A percentile compares a stretch with the other conserved stretches of the same genome.
Evolutionary conservation across 495 filamentous ascomycete genomes (phyloP).

Genomic region (Neurospora tetrasperma): DNA sequence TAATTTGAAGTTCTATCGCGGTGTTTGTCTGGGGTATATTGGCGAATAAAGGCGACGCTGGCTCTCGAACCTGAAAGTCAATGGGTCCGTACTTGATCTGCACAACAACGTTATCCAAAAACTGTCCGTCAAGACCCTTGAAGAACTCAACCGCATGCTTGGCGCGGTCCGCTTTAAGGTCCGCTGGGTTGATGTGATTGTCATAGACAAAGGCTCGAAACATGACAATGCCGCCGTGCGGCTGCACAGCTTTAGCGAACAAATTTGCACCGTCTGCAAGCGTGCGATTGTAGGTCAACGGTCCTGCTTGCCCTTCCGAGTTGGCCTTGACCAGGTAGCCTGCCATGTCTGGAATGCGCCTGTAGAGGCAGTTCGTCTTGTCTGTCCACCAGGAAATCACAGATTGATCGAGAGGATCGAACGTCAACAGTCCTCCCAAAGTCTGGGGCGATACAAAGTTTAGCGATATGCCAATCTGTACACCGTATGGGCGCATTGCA

Average conservation of each 20-base stretch:
- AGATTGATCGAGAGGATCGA: conserved; percentile 50
- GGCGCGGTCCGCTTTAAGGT: conserved; percentile 58
- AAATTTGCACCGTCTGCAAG: conserved; percentile 60
- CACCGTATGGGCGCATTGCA: conserved; percentile 54
- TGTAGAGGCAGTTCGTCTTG: conserved; percentile 48
- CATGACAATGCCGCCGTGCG: conserved; percentile 57
- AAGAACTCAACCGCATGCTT: conserved; percentile 62
- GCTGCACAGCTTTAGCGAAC: conserved; percentile 50
- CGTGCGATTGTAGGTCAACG: conserved; percentile 58
- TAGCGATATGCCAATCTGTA: conserved; percentile 54
- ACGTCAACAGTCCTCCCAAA: conserved; percentile 47
- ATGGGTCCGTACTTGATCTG: conserved; percentile 70
- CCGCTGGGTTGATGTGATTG: conserved; percentile 35
- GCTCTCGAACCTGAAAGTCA: conserved; percentile 68
- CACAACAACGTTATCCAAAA: conserved; percentile 59
- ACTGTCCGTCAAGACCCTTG: conserved; percentile 50
- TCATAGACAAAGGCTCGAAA: conserved; percentile 70
- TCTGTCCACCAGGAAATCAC: conserved; percentile 55
- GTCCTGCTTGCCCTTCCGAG: conserved; percentile 65
- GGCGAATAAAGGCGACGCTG: conserved; percentile 58
- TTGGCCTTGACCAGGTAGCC: conserved; percentile 66
- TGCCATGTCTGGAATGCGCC: conserved; percentile 52
- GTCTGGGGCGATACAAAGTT: conserved; percentile 56
- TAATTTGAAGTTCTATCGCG: conserved; percentile 56
- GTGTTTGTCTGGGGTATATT: conserved; percentile 46